phyloP scores from a whole-genome alignment of 306 rosid species.

The Cucurbita pepo region DNA sequence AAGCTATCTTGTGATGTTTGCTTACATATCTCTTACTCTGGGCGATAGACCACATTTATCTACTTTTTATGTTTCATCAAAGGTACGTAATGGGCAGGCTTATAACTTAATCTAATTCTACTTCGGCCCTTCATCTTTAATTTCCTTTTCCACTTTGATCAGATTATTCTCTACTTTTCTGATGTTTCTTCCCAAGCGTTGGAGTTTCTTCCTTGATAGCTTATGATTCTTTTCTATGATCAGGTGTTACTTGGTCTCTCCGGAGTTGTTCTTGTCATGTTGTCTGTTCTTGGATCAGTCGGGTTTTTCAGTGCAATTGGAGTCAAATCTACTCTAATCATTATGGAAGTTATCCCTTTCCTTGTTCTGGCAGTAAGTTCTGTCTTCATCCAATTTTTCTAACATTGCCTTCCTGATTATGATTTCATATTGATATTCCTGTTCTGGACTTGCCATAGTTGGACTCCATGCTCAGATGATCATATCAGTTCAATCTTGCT shows the following conservation, averaged over 20 bases:
- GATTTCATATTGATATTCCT: neutral
- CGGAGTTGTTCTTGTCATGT: slow-evolving; percentile 86
- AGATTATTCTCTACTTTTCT: neutral
- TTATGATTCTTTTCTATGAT: slow-evolving; percentile 10
- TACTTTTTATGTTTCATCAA: slow-evolving; percentile 76
- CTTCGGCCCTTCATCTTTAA: neutral
- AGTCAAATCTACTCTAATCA: slow-evolving; percentile 83
- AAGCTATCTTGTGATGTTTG: slow-evolving; percentile 97
- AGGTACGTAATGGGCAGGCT: slow-evolving; percentile 36
- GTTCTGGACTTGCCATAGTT: neutral
- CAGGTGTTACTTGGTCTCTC: slow-evolving; percentile 92
- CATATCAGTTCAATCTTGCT: neutral
- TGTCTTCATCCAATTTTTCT: neutral
- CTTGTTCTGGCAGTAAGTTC: slow-evolving; percentile 95
- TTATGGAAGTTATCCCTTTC: slow-evolving; percentile 98
- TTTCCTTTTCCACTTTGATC: neutral
- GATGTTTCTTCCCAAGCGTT: neutral
- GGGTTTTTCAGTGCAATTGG: slow-evolving; percentile 88
- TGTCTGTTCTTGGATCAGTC: slow-evolving; percentile 90
- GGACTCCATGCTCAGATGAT: neutral
- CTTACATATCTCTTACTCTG: slow-evolving; percentile 88
- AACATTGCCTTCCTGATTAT: neutral
- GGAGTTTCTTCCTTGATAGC: slow-evolving; percentile 1
- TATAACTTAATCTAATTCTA: neutral
- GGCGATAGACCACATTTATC: slow-evolving; percentile 61